Evolutionary conservation across 2,329 filamentous ascomycete species (phyloP).

Genomic region (Aspergillus nomiae): DNA sequence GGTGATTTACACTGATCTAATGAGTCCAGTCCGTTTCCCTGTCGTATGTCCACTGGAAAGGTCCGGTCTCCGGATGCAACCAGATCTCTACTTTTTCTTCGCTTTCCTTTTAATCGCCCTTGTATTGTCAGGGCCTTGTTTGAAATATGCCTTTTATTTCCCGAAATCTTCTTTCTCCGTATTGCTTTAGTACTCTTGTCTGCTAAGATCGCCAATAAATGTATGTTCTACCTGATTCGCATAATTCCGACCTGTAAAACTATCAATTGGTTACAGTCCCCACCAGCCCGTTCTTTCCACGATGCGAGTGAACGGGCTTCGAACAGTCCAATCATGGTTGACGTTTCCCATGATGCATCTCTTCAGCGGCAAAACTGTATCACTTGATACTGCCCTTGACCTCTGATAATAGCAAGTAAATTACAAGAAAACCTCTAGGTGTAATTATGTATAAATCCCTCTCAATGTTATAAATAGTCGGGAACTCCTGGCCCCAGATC

Average conservation of each 20-base stretch:
- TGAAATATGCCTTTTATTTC: constrained; percentile 11
- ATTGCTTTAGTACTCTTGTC: constrained; percentile 8
- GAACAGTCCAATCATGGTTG: background rate
- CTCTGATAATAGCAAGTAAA: background rate
- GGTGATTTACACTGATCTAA: background rate
- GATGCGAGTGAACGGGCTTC: background rate
- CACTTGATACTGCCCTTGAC: background rate
- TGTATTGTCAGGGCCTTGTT: constrained; percentile 6
- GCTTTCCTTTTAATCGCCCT: constrained; percentile 5
- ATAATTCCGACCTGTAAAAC: background rate
- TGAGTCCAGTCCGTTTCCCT: background rate
- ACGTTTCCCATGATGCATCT: background rate
- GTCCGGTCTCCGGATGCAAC: constrained; percentile 4
- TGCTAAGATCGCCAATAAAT: constrained; percentile 14
- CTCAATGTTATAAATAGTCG: background rate
- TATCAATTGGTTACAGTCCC: background rate
- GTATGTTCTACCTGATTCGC: constrained; percentile 5
- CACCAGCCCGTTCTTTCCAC: background rate
- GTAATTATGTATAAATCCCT: too few species aligned
- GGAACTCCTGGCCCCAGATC: too few species aligned
- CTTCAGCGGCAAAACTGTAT: too few species aligned
- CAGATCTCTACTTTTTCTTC: constrained; percentile 8
- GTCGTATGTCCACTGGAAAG: background rate
- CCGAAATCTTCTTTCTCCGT: constrained; percentile 9
- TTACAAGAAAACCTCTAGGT: background rate